These are phyloP conservation scores for Saccharum officinarum DNA, from an alignment of 176 grass and related monocot genomes.

Conservation along the genomic window DNA sequence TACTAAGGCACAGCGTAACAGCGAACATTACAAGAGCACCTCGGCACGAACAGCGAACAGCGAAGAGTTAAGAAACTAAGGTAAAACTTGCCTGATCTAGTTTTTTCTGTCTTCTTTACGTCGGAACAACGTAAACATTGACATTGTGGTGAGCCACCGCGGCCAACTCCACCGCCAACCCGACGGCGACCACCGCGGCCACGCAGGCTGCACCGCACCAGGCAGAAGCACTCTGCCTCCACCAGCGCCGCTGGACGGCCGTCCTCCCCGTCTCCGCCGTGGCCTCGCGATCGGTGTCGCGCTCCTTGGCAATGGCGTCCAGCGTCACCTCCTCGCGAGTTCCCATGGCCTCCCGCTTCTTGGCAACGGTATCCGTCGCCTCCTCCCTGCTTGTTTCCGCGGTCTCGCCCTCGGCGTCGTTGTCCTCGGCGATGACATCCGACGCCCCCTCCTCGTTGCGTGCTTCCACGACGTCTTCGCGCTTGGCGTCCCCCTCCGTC, in stretches of 20 bases:
- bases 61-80: neutral
- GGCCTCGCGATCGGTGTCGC: neutral
- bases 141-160: constrained; percentile 19
- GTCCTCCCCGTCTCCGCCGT: neutral
- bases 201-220: constrained; percentile 26
- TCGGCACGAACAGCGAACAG: neutral
- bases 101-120: neutral
- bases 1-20: too few species aligned
- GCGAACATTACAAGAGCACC: neutral
- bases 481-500: neutral
- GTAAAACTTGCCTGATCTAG: too few species aligned
- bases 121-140: constrained; percentile 34
- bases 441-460: neutral
- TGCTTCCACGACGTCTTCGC: neutral
- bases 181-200: constrained; percentile 8
- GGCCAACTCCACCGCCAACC: constrained; percentile 32
- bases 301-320: constrained; percentile 1
- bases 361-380: neutral
- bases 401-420: neutral
- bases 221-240: constrained; percentile 11
- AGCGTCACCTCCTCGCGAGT: neutral
- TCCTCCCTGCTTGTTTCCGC: neutral
- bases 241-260: neutral
- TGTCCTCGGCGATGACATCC: neutral
- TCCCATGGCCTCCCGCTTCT: neutral